Base-by-base conservation (phyloP, 2,329 filamentous ascomycete species). In the Trichoderma koningiopsis region DNA sequence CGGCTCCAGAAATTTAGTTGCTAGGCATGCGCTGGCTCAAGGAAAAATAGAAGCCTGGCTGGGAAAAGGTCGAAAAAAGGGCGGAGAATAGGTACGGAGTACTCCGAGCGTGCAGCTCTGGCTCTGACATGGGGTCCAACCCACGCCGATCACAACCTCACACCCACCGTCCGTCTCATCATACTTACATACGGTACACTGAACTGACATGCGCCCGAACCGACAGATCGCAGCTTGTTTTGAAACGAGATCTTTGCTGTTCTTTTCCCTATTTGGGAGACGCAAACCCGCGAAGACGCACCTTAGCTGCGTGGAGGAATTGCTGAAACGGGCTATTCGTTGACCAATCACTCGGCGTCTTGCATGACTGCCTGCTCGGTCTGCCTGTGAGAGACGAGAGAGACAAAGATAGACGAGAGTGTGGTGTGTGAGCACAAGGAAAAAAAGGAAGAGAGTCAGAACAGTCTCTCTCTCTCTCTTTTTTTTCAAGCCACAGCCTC, bases 91-190 rank as follows among this genome's bases (percentile, higher is more conserved):
- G 62, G 43, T 55, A 65, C 62, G 62, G 62, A 65, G 35, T 65
- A 43, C 52, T 65, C 62, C 62, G 55, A 22, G 8, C 35, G 55
- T 57, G 55, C 40, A 43, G 16, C 47, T 22, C n/a, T 43, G 40
- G 63, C 31, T 29, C 29, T 57, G 63, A 27, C 63, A 70, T 70
- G 68, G 62, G 62, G 40, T 37, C 47, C 31, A 64, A 49, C 31
- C 40, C 43, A 24, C 56, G 68, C 68, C 68, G 62, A 70, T 70
- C 68, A 60, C 62, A 60, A 64, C 62, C 62, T 60, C 43, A 64
- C 43, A 64, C 24, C 61, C 60, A 49, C 49, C 56, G 19, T 40
- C 60, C 68, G 49, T 56, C 56, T 16, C 35, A 49, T 31, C 19
- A 57, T 31, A 63, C 24, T 57, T 33, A 31, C 10, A 35, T 35